Percentiles rank a stretch among this genome's conserved stretches.
These are phyloP conservation scores for Globisporangium paroecandrum DNA, from an alignment of 352 stramenopile genomes.

Conservation along the genomic window DNA sequence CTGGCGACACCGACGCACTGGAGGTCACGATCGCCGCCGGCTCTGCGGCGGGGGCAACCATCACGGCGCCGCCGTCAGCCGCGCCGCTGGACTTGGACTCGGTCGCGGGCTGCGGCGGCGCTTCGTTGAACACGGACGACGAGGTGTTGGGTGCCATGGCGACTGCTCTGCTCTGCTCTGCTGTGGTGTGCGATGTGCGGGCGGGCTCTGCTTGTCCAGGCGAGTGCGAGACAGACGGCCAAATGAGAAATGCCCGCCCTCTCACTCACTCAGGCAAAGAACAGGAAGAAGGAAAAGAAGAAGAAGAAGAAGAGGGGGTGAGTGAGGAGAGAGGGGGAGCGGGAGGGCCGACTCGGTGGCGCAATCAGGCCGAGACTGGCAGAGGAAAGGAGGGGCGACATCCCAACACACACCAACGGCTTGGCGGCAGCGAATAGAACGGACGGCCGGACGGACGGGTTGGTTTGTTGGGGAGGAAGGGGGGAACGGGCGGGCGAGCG, in stretches of 20 bases:
- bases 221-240: slow-evolving; percentile 11
- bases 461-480: not conserved
- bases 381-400: slow-evolving; percentile 14
- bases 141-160: slow-evolving; percentile 59
- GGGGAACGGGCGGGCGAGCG: not conserved
- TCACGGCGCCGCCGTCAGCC: slow-evolving; percentile 20
- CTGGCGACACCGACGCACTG: slow-evolving; percentile 22
- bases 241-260: slow-evolving; percentile 20
- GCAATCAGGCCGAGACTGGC: slow-evolving; percentile 5
- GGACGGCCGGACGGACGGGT: slow-evolving; percentile 5
- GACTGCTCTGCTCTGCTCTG: not conserved
- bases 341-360: slow-evolving; percentile 9
- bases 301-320: slow-evolving; percentile 10
- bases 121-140: slow-evolving; percentile 61
- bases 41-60: slow-evolving; percentile 35
- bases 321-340: not conserved
- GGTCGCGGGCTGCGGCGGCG: slow-evolving; percentile 25
- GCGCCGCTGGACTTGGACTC: slow-evolving; percentile 18
- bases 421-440: slow-evolving; percentile 4
- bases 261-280: not conserved
- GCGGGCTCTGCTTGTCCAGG: too few species aligned
- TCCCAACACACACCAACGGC: slow-evolving; percentile 14
- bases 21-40: slow-evolving; percentile 22
- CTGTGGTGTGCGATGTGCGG: not conserved
- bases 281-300: slow-evolving; percentile 8